Evolutionary conservation across 176 grass and related monocot genomes (phyloP), one percentile per base, ranked within the genome.

Genomic region (Elaeis guineensis): DNA sequence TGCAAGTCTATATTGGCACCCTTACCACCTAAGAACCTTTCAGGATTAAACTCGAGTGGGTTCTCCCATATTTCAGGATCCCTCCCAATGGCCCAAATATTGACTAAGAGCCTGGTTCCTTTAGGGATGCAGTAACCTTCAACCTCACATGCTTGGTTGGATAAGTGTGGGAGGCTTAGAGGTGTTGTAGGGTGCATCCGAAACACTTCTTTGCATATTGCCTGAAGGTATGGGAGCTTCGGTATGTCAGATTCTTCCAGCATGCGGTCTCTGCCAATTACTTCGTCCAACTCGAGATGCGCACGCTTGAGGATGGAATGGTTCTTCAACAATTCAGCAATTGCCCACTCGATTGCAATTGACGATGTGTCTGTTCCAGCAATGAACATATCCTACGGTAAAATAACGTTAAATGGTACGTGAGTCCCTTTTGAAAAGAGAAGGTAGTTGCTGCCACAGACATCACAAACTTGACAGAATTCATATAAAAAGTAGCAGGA

Each of bases 61-160:
- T 44, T 44, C 9, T 44, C 35, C 35, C 35, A 44, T 44, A 44
- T 44, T 9, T 44, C 35, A 44, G 35, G 35, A 56, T 77, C 56
- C 21, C 74, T 39, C 11, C 59, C 74, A 0, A 77, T 77, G 48
- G 64, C 74, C 74, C 74, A 77, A 2, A 77, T 62, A 49, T 70
- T 77, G 2, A 77, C 50, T 1, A 53, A 52, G 49, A 77, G 74
- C 32, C 29, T 19, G 16, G 74, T 63, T 4, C 74, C 65, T 19
- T 77, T 70, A 29, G 74, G 50, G 17, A 77, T 63, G 25, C 62
- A 4, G 44, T 77, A 77, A n/a, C 74, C 65, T 12, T 77, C 24
- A 12, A 67, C 60, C 57, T 77, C 74, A 6, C 74, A 77, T 17
- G 35, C 44, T 52, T 69, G 56, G 6, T 55, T 56, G 65, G 65